These are phyloP conservation scores for Kentomonas sorsogonicus DNA, from an alignment of 208 protist genomes.

Conservation along the genomic window DNA sequence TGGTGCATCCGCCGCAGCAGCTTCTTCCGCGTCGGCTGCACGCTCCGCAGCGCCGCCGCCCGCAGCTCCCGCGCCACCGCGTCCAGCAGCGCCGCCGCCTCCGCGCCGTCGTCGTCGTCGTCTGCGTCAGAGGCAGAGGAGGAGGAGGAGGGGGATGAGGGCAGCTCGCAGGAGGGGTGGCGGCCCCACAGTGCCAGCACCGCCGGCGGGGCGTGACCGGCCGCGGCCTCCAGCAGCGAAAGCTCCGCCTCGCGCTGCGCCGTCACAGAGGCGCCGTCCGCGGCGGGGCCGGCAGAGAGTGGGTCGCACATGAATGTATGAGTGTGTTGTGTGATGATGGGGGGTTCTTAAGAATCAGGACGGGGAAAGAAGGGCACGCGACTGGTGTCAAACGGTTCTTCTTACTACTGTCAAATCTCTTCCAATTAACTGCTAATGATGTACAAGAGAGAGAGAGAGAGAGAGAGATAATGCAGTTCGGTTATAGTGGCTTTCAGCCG, in stretches of 20 bases:
- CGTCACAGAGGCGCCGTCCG: too few relatives aligned
- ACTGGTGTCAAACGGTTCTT: too few relatives aligned
- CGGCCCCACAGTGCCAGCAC: constrained; percentile 36
- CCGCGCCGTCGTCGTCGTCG: constrained; percentile 8
- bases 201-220: constrained; percentile 31
- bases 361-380: too few relatives aligned
- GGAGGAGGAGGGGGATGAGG: too few relatives aligned
- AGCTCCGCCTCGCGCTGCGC: constrained; percentile 63
- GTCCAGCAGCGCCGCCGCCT: neutral
- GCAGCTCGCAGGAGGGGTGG: too few relatives aligned
- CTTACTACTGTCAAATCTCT: too few relatives aligned
- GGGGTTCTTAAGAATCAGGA: too few relatives aligned
- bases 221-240: constrained; percentile 41
- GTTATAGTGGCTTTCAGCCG: neutral
- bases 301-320: too few relatives aligned
- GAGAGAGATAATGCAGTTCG: neutral
- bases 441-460: constrained; percentile 7
- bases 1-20: constrained; percentile 26
- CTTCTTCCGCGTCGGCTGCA: neutral
- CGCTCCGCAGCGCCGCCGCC: neutral
- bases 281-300: too few relatives aligned
- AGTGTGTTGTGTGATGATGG: too few relatives aligned
- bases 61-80: neutral
- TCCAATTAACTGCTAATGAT: too few relatives aligned
- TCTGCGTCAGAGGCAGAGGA: constrained; percentile 10